A percentile compares a stretch with the other conserved stretches of the same genome.
Evolutionary conservation across 306 rosid species (phyloP).

Genomic region (Dicorynia guianensis): DNA sequence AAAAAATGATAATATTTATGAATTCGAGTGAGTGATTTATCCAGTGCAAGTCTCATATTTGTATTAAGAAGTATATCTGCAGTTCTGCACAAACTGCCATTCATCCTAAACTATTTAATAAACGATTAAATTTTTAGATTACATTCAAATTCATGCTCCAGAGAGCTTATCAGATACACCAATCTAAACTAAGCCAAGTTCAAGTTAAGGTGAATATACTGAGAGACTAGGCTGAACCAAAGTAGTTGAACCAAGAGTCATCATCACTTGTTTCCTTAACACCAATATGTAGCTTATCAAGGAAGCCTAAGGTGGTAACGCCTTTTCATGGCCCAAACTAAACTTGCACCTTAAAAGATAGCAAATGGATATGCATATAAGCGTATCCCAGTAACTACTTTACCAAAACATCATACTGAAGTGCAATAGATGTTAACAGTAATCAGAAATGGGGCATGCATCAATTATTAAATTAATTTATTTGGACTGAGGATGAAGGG

Average conservation of each 20-base stretch:
- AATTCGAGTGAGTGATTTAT: not conserved
- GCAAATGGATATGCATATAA: conserved; percentile 14
- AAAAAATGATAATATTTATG: not conserved
- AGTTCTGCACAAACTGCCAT: not conserved
- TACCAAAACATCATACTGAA: not conserved
- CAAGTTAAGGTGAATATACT: not conserved
- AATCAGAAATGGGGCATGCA: conserved; percentile 11
- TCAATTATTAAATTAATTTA: conserved; percentile 25
- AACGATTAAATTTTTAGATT: conserved; percentile 2
- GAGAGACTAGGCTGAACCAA: conserved; percentile 7
- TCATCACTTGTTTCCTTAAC: conserved; percentile 14
- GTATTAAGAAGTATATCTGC: conserved; percentile 3
- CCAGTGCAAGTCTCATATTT: conserved; percentile 6
- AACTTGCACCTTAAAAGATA: conserved; percentile 10
- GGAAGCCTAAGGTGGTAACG: not conserved
- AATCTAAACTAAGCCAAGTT: conserved; percentile 25
- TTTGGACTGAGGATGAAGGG: conserved; percentile 18
- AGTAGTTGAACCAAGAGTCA: conserved; percentile 10
- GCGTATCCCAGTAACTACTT: conserved; percentile 3
- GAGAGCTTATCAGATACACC: conserved; percentile 10
- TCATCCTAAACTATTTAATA: not conserved
- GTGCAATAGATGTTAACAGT: not conserved
- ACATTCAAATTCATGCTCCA: conserved; percentile 20
- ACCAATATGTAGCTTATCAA: not conserved
- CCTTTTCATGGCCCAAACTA: conserved; percentile 29